Conservation (phyloP, 805 yeast genomes). For the Debaryomyces tyrocola region DNA sequence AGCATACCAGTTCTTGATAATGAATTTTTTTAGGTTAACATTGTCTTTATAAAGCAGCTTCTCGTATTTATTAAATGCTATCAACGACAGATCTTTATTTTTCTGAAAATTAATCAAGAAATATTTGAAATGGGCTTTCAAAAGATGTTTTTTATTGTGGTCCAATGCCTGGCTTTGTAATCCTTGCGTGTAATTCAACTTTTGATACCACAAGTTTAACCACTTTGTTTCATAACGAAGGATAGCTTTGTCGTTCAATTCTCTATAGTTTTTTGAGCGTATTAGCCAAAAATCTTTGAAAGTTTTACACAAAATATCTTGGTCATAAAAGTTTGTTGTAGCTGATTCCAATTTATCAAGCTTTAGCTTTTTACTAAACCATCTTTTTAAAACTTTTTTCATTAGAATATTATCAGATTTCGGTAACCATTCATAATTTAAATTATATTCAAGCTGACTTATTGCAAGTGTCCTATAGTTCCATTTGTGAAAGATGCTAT, state of each 20-base stretch:
- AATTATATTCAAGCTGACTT: conserved; percentile 8
- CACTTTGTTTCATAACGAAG: background rate
- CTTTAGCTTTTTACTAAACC: conserved; percentile 9
- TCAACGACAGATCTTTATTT: background rate
- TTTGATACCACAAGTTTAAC: background rate
- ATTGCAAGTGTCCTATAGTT: conserved; percentile 9
- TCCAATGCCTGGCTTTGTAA: background rate
- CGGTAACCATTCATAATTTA: conserved; percentile 3
- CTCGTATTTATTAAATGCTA: background rate
- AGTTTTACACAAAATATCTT: conserved; percentile 7
- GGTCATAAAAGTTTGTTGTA: conserved; percentile 12
- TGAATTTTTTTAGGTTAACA: background rate
- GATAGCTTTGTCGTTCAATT: background rate
- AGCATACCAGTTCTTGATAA: conserved; percentile 12
- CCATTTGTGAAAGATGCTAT: conserved; percentile 18
- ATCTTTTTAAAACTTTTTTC: conserved; percentile 6
- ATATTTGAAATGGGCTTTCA: background rate
- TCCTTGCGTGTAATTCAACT: background rate
- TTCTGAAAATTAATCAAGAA: background rate
- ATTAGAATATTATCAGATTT: background rate
- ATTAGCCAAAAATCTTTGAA: conserved; percentile 9
- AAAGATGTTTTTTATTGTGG: background rate
- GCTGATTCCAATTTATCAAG: conserved; percentile 9
- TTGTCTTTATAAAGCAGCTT: background rate
- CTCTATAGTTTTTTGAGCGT: conserved; percentile 6